phyloP scores from a whole-genome alignment of 2,329 filamentous ascomycete genomes.

The Huntiella moniliformis region DNA sequence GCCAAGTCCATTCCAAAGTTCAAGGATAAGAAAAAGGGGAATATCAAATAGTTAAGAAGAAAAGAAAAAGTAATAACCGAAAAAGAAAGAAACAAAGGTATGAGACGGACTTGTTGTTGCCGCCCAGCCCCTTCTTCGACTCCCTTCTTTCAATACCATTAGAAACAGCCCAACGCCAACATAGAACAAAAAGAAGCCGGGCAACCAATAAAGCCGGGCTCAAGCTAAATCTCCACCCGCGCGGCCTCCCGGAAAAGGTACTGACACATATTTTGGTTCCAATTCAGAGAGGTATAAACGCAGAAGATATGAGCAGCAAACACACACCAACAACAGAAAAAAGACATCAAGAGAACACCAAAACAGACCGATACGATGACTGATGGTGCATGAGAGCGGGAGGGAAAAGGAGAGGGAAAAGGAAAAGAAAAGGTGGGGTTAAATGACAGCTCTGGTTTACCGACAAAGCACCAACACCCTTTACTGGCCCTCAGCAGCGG shows the following conservation, averaged over 20 bases:
- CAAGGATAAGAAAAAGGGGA: constrained; percentile 8
- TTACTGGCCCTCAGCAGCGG: constrained; percentile 28
- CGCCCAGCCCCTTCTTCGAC: neutral
- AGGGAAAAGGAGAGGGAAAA: constrained; percentile 1
- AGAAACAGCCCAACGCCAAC: constrained; percentile 11
- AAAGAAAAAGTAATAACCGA: constrained; percentile 10
- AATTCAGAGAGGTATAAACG: constrained; percentile 12
- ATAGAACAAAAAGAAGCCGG: constrained; percentile 10
- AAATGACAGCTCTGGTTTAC: constrained; percentile 1
- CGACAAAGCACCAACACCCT: constrained; percentile 3
- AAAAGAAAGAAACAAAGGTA: constrained; percentile 1
- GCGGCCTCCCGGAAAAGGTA: neutral
- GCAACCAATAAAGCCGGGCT: constrained; percentile 9
- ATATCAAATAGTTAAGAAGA: constrained; percentile 12
- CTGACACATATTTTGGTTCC: constrained; percentile 6
- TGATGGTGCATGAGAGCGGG: neutral
- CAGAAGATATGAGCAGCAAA: constrained; percentile 7
- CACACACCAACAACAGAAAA: constrained; percentile 7
- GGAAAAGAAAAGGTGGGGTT: neutral
- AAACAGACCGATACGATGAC: neutral
- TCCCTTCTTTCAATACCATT: constrained; percentile 7
- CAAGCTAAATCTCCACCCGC: neutral
- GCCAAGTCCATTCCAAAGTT: constrained; percentile 6
- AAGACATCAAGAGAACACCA: constrained; percentile 4
- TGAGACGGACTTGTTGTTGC: constrained; percentile 5